Evolutionary conservation across 139 green algal genomes (phyloP), one percentile per base, ranked within the genome.

Genomic region (Micractinium conductrix): DNA sequence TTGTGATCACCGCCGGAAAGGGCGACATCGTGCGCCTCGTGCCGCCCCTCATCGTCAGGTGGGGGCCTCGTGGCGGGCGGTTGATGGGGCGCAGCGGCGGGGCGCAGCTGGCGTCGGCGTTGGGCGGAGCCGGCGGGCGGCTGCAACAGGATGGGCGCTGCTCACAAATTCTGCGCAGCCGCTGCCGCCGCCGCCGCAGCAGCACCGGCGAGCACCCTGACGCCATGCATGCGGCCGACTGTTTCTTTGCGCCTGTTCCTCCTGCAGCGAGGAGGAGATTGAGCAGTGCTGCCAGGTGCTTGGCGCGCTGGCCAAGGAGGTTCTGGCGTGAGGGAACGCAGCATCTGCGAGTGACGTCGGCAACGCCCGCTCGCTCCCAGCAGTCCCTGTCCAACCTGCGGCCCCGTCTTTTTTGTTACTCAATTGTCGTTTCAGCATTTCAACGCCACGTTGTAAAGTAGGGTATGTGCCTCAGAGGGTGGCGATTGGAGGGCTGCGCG

Each of bases 21-120:
- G 97, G 97, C 4, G 93, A 99, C 83, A 95, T 99, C 28, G 87
- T 99, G 22, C 92, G 97, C 6, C 84, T 99, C 72, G 96, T 98
- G 88, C 97, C 97, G 4, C 97, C 97, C 24, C 94, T 99, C 42
- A 90, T 96, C 26, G 87, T 98, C 0, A 96, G 55, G 76, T 81
- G 35, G 21, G 74, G 6, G 7, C 33, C 14, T 26, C 1, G 60
- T 37, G 60, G 26, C 33, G 60, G 4, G 60, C 60, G 22, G 17
- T 28, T 33, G 26, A 8, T 37, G 26, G 19, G 28, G 60, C 60
- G 35, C 26, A 4, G 60, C 60, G 8, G 53, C 19, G 53, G 24
- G 53, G 53, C 53, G 10, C 53, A 4, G 53, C 10, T 19, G 53
- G 53, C 53, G 53, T 21, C 8, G 48, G 26, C 8, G 53, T 22